Conservation (phyloP, 75 land plant species). For the Sequoiadendron giganteum region DNA sequence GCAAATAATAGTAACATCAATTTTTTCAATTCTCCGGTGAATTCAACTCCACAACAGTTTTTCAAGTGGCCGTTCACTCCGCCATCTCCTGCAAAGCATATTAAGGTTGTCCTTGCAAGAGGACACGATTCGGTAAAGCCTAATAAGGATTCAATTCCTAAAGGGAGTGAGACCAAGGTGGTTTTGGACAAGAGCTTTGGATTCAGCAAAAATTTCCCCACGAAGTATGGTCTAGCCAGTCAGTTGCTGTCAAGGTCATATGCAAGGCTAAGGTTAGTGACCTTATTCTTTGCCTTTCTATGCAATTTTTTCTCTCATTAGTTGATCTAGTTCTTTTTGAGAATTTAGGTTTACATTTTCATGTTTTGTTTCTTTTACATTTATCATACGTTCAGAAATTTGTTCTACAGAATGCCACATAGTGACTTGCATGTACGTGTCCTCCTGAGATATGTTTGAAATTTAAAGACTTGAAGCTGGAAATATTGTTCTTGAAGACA, state of each 20-base stretch:
- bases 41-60: constrained; percentile 58
- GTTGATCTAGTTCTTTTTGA: not conserved
- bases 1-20: constrained; percentile 37
- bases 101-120: constrained; percentile 53
- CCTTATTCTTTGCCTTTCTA: not conserved
- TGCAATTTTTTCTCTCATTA: not conserved
- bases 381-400: not conserved
- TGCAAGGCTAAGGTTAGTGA: constrained; percentile 73
- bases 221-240: constrained; percentile 78
- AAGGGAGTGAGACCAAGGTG: constrained; percentile 37
- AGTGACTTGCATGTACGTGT: too few species aligned
- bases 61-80: constrained; percentile 74
- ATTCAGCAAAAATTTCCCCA: constrained; percentile 62
- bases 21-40: constrained; percentile 59
- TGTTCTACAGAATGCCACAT: too few species aligned
- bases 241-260: constrained; percentile 87
- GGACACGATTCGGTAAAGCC: constrained; percentile 78
- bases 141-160: constrained; percentile 66
- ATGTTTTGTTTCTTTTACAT: not conserved
- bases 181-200: constrained; percentile 81
- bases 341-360: not conserved
- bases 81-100: constrained; percentile 91
- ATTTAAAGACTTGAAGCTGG: constrained; percentile 42
- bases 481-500: constrained; percentile 22
- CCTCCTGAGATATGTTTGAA: constrained; percentile 52